Evolutionary conservation across 2,329 filamentous ascomycete species (phyloP).

Genomic region (Trichophyton rubrum): DNA sequence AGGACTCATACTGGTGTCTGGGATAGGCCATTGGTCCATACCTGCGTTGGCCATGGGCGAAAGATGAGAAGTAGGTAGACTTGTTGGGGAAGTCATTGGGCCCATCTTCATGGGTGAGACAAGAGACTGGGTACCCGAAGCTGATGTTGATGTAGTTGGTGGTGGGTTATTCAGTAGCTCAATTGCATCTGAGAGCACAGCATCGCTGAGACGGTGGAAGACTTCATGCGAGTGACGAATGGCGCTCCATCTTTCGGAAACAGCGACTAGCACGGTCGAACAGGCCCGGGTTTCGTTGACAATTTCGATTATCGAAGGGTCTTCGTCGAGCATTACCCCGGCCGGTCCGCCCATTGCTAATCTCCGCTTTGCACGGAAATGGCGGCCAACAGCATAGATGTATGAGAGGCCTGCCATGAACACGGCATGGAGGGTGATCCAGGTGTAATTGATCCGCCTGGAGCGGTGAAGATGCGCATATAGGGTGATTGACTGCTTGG

Average conservation of each 20-base stretch:
- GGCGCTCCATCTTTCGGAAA: conserved; percentile 33
- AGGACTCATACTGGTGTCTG: conserved; percentile 5
- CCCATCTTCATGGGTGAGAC: conserved; percentile 6
- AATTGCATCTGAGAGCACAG: conserved; percentile 31
- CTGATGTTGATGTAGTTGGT: conserved; percentile 11
- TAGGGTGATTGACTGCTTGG: conserved; percentile 30
- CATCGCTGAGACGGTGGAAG: conserved; percentile 34
- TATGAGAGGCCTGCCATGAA: conserved; percentile 38
- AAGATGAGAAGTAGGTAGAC: neutral
- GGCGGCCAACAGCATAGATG: conserved; percentile 33
- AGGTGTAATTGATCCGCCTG: conserved; percentile 36
- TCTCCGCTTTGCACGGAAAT: conserved; percentile 25
- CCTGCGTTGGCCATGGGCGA: conserved; percentile 2
- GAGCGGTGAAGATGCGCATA: conserved; percentile 36
- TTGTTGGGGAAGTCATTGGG: neutral
- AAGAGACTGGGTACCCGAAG: neutral
- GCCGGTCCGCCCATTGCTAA: conserved; percentile 4
- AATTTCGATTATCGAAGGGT: conserved; percentile 32
- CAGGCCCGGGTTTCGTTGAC: conserved; percentile 34
- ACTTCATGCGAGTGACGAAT: conserved; percentile 32
- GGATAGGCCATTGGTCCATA: conserved; percentile 9
- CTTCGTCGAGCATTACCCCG: conserved; percentile 17
- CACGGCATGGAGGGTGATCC: conserved; percentile 39
- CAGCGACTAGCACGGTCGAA: conserved; percentile 35
- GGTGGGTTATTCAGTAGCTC: conserved; percentile 16